Percentiles rank a stretch among this genome's conserved stretches.
These are phyloP conservation scores for Pogostemon cablin DNA, from an alignment of 257 asterid genomes.

Conservation along the genomic window DNA sequence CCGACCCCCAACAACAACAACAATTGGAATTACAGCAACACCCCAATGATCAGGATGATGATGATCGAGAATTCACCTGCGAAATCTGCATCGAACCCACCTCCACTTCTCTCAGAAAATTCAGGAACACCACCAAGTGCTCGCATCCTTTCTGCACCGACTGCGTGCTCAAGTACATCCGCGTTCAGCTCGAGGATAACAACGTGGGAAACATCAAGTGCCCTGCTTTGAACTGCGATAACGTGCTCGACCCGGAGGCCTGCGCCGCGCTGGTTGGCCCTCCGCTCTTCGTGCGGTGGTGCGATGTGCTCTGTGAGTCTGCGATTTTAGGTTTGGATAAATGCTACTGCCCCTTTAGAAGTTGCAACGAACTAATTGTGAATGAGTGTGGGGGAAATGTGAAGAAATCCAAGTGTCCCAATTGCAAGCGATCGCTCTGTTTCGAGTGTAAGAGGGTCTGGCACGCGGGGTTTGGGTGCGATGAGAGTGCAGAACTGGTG, in stretches of 20 bases:
- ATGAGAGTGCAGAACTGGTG: slow-evolving; percentile 50
- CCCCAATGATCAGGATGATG: slow-evolving; percentile 4
- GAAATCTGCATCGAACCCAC: slow-evolving; percentile 68
- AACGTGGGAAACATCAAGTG: slow-evolving; percentile 53
- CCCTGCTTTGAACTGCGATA: slow-evolving; percentile 57
- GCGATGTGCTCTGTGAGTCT: slow-evolving; percentile 63
- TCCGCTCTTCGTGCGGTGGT: slow-evolving; percentile 64
- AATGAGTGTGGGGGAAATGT: slow-evolving; percentile 69
- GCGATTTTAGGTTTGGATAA: slow-evolving; percentile 40
- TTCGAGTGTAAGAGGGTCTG: slow-evolving; percentile 57
- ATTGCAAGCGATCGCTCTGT: slow-evolving; percentile 57
- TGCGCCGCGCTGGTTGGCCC: slow-evolving; percentile 46
- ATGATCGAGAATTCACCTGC: slow-evolving; percentile 46
- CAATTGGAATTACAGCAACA: neutral
- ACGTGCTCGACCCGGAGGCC: slow-evolving; percentile 55
- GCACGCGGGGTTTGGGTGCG: slow-evolving; percentile 66
- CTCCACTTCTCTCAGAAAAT: slow-evolving; percentile 19
- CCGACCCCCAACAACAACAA: neutral
- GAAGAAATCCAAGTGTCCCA: slow-evolving; percentile 58
- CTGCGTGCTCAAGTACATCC: slow-evolving; percentile 65
- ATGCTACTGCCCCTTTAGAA: slow-evolving; percentile 61
- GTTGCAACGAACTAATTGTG: slow-evolving; percentile 58
- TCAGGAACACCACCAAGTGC: slow-evolving; percentile 36
- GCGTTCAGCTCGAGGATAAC: slow-evolving; percentile 60
- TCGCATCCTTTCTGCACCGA: slow-evolving; percentile 70